Evolutionary conservation across 2,329 filamentous ascomycete species (phyloP).

Genomic region (Lojkania enalia): DNA sequence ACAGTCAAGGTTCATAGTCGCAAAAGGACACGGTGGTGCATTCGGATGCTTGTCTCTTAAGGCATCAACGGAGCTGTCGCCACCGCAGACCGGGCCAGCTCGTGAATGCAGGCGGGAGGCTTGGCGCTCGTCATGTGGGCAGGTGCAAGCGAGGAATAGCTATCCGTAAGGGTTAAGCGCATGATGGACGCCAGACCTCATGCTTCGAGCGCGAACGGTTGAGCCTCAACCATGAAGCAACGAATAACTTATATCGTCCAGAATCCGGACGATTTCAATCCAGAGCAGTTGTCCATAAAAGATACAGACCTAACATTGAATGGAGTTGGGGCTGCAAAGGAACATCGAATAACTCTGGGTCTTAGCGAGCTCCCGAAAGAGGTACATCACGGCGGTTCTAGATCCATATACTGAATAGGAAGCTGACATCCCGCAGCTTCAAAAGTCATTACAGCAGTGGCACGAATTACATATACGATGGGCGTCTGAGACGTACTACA

Average conservation of each 20-base stretch:
- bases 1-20: no score
- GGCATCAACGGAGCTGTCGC: background rate
- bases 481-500: constrained; percentile 63
- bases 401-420: constrained; percentile 4
- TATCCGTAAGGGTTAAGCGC: background rate
- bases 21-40: constrained; percentile 31
- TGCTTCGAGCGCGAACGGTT: constrained; percentile 4
- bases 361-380: constrained; percentile 74
- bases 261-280: constrained; percentile 66
- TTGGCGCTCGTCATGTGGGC: constrained; percentile 24
- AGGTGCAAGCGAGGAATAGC: background rate
- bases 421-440: constrained; percentile 53
- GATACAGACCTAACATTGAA: constrained; percentile 59
- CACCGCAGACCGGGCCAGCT: constrained; percentile 1
- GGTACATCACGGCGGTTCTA: constrained; percentile 41
- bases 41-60: background rate
- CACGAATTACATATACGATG: constrained; percentile 80
- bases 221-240: constrained; percentile 61
- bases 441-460: constrained; percentile 62
- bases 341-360: constrained; percentile 76
- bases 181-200: background rate
- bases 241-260: constrained; percentile 76
- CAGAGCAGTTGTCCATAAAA: constrained; percentile 63
- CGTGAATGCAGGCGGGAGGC: constrained; percentile 13
- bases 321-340: constrained; percentile 68